phyloP scores from a whole-genome alignment of 768 basidiomycete species.

The Suillus lakei region DNA sequence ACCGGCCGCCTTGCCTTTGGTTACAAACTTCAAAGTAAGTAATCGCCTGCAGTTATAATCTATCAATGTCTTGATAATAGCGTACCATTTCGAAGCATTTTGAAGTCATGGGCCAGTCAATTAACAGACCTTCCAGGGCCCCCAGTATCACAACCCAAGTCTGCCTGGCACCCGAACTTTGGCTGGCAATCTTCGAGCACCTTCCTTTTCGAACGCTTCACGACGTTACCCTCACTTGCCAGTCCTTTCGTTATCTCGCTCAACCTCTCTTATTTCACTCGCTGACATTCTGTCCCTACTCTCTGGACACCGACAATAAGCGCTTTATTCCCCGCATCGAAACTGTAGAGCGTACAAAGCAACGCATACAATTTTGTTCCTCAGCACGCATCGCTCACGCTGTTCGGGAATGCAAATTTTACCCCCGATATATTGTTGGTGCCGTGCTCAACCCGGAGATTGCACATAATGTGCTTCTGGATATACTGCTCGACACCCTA shows the following conservation, averaged over 20 bases:
- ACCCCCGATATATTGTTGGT: conserved; percentile 10
- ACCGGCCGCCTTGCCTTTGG: neutral
- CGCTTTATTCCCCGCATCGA: conserved; percentile 1
- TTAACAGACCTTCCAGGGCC: neutral
- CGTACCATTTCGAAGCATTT: neutral
- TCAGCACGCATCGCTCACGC: conserved; percentile 9
- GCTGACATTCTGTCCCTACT: conserved; percentile 13
- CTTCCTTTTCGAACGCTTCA: neutral
- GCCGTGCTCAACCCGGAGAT: neutral
- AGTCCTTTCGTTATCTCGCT: conserved; percentile 8
- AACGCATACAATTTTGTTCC: conserved; percentile 10
- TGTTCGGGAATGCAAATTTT: conserved; percentile 11
- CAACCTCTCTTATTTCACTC: conserved; percentile 13
- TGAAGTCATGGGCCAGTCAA: conserved; percentile 2
- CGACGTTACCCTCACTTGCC: conserved; percentile 11
- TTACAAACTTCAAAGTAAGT: neutral
- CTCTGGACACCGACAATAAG: neutral
- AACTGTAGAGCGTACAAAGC: conserved; percentile 4
- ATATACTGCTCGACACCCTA: conserved; percentile 9
- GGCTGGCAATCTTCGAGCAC: conserved; percentile 6
- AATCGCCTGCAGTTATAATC: neutral
- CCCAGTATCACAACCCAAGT: neutral
- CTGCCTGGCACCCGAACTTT: conserved; percentile 5
- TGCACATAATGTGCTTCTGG: neutral
- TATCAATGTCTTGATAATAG: neutral